These are phyloP conservation scores for Psilocybe sp. DNA, from an alignment of 768 basidiomycete species.

Conservation along the genomic window DNA sequence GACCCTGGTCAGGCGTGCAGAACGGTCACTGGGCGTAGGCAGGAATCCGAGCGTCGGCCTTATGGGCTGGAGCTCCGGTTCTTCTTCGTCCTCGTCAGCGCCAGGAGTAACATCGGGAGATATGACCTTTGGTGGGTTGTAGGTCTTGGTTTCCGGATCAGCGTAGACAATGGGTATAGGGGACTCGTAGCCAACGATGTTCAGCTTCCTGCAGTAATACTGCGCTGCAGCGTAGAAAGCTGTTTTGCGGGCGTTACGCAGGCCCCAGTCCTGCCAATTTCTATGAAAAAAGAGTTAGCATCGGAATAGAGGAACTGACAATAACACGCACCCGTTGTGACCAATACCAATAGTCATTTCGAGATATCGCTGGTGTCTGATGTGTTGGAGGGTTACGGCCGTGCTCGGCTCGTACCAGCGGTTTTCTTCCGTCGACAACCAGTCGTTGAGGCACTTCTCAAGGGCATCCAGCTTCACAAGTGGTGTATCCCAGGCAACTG, in stretches of 20 bases:
- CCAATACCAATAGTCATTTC: constrained; percentile 67
- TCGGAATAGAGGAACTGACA: neutral
- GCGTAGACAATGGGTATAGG: constrained; percentile 57
- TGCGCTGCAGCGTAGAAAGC: constrained; percentile 80
- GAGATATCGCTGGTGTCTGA: constrained; percentile 63
- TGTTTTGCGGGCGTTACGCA: constrained; percentile 59
- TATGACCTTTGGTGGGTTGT: constrained; percentile 11
- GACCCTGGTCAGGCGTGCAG: constrained; percentile 28
- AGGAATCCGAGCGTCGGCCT: constrained; percentile 45
- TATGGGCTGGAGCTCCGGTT: constrained; percentile 25
- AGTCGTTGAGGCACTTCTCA: constrained; percentile 64
- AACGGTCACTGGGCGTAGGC: constrained; percentile 37
- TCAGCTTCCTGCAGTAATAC: constrained; percentile 67
- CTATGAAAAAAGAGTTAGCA: constrained; percentile 9
- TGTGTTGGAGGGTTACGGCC: constrained; percentile 57
- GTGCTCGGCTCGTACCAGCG: constrained; percentile 76
- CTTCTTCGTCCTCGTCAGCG: constrained; percentile 15
- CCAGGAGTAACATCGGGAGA: constrained; percentile 2
- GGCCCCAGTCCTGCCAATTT: constrained; percentile 53
- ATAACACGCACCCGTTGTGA: constrained; percentile 42
- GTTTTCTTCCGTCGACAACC: constrained; percentile 78
- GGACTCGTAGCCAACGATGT: constrained; percentile 59
- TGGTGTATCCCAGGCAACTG: constrained; percentile 75
- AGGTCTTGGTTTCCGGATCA: constrained; percentile 26
- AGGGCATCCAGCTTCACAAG: constrained; percentile 68